phyloP scores from a whole-genome alignment of 2,329 filamentous ascomycete genomes.

The Dryadomyces quercivorus region DNA sequence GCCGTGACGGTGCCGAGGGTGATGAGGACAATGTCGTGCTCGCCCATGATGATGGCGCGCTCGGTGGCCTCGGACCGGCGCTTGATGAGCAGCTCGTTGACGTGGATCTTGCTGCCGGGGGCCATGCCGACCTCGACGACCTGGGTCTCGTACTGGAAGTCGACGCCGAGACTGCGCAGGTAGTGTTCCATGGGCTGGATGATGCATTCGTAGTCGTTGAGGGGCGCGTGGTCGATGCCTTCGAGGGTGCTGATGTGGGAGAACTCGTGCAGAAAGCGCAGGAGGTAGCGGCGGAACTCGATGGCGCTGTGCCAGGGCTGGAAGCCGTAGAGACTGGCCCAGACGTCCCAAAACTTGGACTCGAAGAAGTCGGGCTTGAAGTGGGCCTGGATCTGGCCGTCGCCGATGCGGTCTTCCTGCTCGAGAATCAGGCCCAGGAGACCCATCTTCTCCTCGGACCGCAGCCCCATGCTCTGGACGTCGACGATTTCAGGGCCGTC shows the following conservation, averaged over 20 bases:
- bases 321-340: slow-evolving; percentile 19
- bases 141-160: slow-evolving; percentile 13
- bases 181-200: slow-evolving; percentile 17
- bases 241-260: slow-evolving; percentile 16
- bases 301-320: slow-evolving; percentile 20
- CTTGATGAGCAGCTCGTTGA: not conserved
- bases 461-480: slow-evolving; percentile 15
- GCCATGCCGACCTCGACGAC: slow-evolving; percentile 5
- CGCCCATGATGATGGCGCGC: not conserved
- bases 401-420: slow-evolving; percentile 5
- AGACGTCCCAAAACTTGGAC: slow-evolving; percentile 21
- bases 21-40: slow-evolving; percentile 22
- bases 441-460: slow-evolving; percentile 12
- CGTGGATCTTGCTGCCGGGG: not conserved
- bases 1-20: slow-evolving; percentile 23
- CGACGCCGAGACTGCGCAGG: slow-evolving; percentile 15
- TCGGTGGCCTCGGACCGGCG: not conserved
- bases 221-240: slow-evolving; percentile 17
- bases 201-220: slow-evolving; percentile 19
- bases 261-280: slow-evolving; percentile 19
- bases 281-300: slow-evolving; percentile 19
- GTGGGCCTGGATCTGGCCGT: slow-evolving; percentile 11
- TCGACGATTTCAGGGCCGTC: slow-evolving; percentile 15
- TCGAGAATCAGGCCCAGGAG: slow-evolving; percentile 12
- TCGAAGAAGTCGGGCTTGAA: slow-evolving; percentile 16